phyloP scores from a whole-genome alignment of 305 asterid genomes.

The Solanum chacoense region DNA sequence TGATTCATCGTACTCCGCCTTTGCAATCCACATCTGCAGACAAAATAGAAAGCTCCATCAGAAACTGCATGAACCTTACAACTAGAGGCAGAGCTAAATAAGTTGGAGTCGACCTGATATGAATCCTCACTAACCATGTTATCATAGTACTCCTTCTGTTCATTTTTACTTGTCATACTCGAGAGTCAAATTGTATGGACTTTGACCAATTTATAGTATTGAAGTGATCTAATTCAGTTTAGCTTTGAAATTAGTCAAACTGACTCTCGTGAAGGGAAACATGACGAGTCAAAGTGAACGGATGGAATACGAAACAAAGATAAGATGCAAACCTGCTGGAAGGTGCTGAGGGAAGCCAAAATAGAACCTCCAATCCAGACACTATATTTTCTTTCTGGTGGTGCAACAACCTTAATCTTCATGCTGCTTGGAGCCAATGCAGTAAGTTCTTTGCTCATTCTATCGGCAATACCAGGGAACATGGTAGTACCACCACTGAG shows the following conservation, averaged over 20 bases:
- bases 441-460: constrained; percentile 38
- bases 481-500: constrained; percentile 42
- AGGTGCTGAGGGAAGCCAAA: constrained; percentile 40
- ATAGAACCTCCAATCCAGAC: constrained; percentile 47
- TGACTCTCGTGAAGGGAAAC: not conserved
- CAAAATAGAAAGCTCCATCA: not conserved
- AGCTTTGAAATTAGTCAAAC: not conserved
- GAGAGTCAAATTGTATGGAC: not conserved
- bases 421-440: constrained; percentile 42
- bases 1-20: constrained; percentile 34
- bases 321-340: constrained; percentile 28
- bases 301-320: not conserved
- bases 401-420: constrained; percentile 44
- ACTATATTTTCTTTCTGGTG: constrained; percentile 40
- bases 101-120: not conserved
- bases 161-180: not conserved
- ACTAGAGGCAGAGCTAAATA: not conserved
- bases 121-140: not conserved
- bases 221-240: not conserved
- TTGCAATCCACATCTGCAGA: constrained; percentile 40
- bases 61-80: not conserved
- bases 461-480: constrained; percentile 36
- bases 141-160: not conserved
- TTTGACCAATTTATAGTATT: not conserved
- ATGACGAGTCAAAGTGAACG: not conserved